Conservation (phyloP, 2,329 filamentous ascomycete species). For the Cladosporium austrohemisphaericum region DNA sequence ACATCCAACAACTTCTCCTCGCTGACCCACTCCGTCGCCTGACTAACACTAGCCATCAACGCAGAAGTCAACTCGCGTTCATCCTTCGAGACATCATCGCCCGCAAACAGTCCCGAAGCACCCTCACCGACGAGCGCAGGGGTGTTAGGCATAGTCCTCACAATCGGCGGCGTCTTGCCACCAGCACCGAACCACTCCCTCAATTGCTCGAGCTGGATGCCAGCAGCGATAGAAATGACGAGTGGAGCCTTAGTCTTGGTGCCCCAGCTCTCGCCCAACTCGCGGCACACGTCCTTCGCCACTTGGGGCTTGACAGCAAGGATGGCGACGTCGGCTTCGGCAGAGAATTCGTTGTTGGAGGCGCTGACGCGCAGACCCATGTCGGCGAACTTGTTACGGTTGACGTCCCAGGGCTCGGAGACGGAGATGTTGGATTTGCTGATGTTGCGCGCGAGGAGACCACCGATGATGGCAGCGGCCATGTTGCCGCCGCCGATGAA, state of each 20-base stretch:
- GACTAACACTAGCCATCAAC: constrained; percentile 25
- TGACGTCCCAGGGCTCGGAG: constrained; percentile 29
- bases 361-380: constrained; percentile 25
- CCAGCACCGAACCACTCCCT: constrained; percentile 24
- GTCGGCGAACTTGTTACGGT: constrained; percentile 27
- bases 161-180: constrained; percentile 23
- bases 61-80: constrained; percentile 23
- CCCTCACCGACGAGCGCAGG: constrained; percentile 28
- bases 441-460: constrained; percentile 23
- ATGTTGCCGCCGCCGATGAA: constrained; percentile 28
- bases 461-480: constrained; percentile 28
- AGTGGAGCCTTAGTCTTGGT: constrained; percentile 18
- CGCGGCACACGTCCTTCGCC: constrained; percentile 26
- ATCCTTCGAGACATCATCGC: constrained; percentile 21
- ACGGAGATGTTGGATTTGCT: constrained; percentile 25
- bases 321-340: constrained; percentile 26
- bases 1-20: constrained; percentile 27
- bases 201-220: constrained; percentile 23
- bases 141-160: constrained; percentile 29
- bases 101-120: constrained; percentile 26
- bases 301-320: constrained; percentile 29
- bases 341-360: constrained; percentile 25
- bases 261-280: constrained; percentile 22
- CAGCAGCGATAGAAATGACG: constrained; percentile 27
- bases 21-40: constrained; percentile 27